A percentile compares a stretch with the other conserved stretches of the same genome.
These are phyloP conservation scores for Serendipita sp. DNA, from an alignment of 768 basidiomycete species.

Conservation along the genomic window DNA sequence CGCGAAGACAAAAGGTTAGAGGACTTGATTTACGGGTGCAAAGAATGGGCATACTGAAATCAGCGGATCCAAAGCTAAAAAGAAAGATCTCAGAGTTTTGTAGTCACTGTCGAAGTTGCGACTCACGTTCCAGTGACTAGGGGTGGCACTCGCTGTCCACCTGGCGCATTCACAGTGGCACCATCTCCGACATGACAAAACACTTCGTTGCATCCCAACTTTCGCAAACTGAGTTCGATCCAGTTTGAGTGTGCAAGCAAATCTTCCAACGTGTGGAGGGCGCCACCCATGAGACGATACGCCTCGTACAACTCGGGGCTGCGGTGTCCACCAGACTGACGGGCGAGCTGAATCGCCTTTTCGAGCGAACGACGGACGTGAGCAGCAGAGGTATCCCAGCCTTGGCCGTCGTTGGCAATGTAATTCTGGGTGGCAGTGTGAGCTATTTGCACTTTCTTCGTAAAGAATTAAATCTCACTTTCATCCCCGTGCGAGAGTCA, in stretches of 20 bases:
- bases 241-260: slow-evolving; percentile 66
- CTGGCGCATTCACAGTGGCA: slow-evolving; percentile 23
- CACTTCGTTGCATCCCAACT: slow-evolving; percentile 51
- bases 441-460: background rate
- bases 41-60: slow-evolving; percentile 41
- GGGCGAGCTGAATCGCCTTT: slow-evolving; percentile 51
- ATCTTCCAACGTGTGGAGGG: slow-evolving; percentile 56
- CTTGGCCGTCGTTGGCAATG: slow-evolving; percentile 51
- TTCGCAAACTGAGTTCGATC: slow-evolving; percentile 57
- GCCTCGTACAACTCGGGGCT: slow-evolving; percentile 45
- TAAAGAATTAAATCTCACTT: slow-evolving; percentile 25
- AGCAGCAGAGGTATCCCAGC: slow-evolving; percentile 62
- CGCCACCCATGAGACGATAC: slow-evolving; percentile 39
- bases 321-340: slow-evolving; percentile 39
- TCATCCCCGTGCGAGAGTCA: slow-evolving; percentile 66
- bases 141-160: slow-evolving; percentile 23
- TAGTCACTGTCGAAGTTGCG: background rate
- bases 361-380: slow-evolving; percentile 46
- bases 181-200: slow-evolving; percentile 69
- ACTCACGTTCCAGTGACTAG: slow-evolving; percentile 23
- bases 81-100: background rate
- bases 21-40: background rate
- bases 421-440: slow-evolving; percentile 36
- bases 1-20: background rate
- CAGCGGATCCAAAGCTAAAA: slow-evolving; percentile 47